Evolutionary conservation across 2,329 filamentous ascomycete species (phyloP).

Genomic region (Verticillium dahliae): DNA sequence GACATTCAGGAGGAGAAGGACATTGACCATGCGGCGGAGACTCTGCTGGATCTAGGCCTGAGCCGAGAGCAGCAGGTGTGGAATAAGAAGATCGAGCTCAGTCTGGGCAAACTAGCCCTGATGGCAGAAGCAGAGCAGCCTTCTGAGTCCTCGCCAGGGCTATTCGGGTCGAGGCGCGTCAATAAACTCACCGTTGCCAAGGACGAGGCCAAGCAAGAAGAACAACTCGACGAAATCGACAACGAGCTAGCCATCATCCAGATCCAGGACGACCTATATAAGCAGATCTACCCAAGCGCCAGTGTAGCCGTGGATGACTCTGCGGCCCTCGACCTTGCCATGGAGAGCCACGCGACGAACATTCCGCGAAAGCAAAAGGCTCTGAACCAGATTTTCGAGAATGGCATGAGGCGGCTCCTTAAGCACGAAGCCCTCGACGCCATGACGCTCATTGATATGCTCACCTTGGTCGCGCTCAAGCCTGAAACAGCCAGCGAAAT

Average conservation of each 20-base stretch:
- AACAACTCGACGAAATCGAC: constrained; percentile 47
- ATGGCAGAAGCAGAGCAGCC: constrained; percentile 52
- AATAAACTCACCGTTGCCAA: constrained; percentile 27
- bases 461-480: constrained; percentile 63
- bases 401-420: constrained; percentile 63
- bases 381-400: constrained; percentile 64
- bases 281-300: constrained; percentile 62
- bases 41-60: constrained; percentile 63
- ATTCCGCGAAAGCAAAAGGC: constrained; percentile 55
- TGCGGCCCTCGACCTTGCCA: constrained; percentile 69
- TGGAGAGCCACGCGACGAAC: constrained; percentile 57
- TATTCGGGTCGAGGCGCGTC: constrained; percentile 20
- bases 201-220: constrained; percentile 29
- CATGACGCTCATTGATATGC: constrained; percentile 60
- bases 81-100: constrained; percentile 91
- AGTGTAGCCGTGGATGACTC: constrained; percentile 70
- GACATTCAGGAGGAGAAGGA: constrained; percentile 74
- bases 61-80: constrained; percentile 73
- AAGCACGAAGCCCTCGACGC: constrained; percentile 65
- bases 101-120: constrained; percentile 74
- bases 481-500: constrained; percentile 42
- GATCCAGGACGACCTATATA: constrained; percentile 74
- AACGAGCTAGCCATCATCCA: constrained; percentile 61
- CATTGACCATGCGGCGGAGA: constrained; percentile 64
- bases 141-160: constrained; percentile 11